Evolutionary conservation across 176 grass and related monocot species (phyloP), one percentile per base, ranked within the genome.

Genomic region (Chloris gayana): DNA sequence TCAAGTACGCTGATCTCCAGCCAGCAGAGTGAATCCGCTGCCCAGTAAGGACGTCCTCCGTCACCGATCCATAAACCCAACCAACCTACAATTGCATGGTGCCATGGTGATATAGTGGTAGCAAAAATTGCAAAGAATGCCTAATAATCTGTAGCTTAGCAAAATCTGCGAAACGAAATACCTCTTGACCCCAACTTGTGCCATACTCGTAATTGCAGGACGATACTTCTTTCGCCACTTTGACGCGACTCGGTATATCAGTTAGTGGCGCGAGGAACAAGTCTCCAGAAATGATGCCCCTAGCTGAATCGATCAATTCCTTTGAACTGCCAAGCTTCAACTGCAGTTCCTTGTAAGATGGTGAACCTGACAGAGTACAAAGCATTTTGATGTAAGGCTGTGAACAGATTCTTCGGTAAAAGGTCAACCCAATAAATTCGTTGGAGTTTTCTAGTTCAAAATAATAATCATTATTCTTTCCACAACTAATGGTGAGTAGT

Each of bases 31-130:
- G 81, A 70, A 84, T 88, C 18, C 75, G 33, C 26, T 80, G 86
- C 1, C 86, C 81, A 1, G 86, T 84, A 41, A 84, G 22, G 1
- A 88, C 4, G 53, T 88, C 86, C 47, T 84, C 81, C 6, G 81
- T 84, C 31, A 88, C 24, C 25, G 86, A 88, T 19, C 86, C 86
- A 45, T 84, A 88, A 1, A 88, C 75, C 75, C 81, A 88, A 3
- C 81, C 86, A 41, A 88, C 45, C 85, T 87, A 33, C 56, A 39
- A 37, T 37, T 2, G 7, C 4, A 37, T 37, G n/a, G n/a, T n/a
- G 69, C 19, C 3, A 62, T 41, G 7, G 51, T 15, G 19, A 6
- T 49, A 0, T 6, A 41, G 14, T 54, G n/a, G 42, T 71, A 76
- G 53, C 31, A 25, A 62, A 82, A 38, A 53, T 54, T 53, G 4